Conservation (phyloP, 257 asterid species). For the Datura wrightii region DNA sequence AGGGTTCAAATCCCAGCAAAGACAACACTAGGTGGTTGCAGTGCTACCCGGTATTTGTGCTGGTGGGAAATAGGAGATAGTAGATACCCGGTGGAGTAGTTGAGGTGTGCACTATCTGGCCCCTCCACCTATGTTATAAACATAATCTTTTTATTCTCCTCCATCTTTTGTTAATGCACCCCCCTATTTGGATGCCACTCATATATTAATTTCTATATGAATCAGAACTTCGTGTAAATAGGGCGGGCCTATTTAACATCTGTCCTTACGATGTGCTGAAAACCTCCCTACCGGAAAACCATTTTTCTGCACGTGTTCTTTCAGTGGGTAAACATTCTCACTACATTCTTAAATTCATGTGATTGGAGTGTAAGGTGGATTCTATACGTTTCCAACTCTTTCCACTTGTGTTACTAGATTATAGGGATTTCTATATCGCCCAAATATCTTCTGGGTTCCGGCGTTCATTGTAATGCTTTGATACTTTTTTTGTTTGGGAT, state of each 20-base stretch:
- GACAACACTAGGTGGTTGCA: background rate
- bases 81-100: background rate
- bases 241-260: background rate
- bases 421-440: background rate
- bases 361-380: background rate
- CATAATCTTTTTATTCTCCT: background rate
- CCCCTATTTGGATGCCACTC: background rate
- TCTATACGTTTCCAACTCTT: background rate
- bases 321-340: background rate
- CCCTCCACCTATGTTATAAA: background rate
- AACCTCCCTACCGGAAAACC: background rate
- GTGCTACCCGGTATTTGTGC: background rate
- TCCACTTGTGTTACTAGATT: background rate
- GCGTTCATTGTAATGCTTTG: background rate
- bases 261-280: background rate
- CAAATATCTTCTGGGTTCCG: background rate
- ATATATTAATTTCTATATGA: background rate
- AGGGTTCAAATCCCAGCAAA: background rate
- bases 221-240: background rate
- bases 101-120: background rate
- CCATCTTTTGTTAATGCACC: background rate
- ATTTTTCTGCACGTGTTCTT: background rate
- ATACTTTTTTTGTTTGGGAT: background rate
- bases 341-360: background rate
- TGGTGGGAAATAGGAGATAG: background rate